Evolutionary conservation across 805 yeast genomes (phyloP), one percentile per base, ranked within the genome.

Genomic region (Jamesozyma piceae): DNA sequence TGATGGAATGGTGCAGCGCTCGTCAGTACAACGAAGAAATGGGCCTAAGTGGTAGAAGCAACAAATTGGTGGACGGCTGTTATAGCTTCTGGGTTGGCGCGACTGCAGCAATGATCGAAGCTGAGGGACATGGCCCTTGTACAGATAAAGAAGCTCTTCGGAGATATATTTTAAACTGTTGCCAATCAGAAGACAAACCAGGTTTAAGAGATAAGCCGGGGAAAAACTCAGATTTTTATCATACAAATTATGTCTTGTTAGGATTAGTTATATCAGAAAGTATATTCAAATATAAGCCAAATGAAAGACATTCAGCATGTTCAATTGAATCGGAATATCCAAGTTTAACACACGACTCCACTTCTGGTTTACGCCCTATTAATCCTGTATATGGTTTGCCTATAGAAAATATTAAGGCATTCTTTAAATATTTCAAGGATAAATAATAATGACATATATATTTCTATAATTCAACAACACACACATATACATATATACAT

Each of bases 71-170:
- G 1, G 98, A 92, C 59, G 96, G 95, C 0, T 92, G 98, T 62
- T 92, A 92, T 60, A 78, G 90, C 56, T 90, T 82, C 61, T 92
- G 98, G 98, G 82, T 88, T 2, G 97, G 97, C 1, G 94, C 87
- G 0, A 59, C 87, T 3, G 92, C 84, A 45, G 66, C 73, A 0
- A 65, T 80, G 1, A 29, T 67, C 1, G 65, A 57, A 14, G 55
- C 60, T 2, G 53, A 57, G 1, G 61, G 65, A 4, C 46, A 48
- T 43, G 43, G 47, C 17, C 20, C 45, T 28, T 49, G 72, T 44
- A 55, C 81, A 46, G 69, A 78, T 45, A 72, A 88, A 46, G 66
- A 71, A 9, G 78, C 75, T 1, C 63, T 90, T 36, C 74, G 70
- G 42, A 71, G 74, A 39, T 92, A 85, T 57, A 75, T 86, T 3